A percentile compares a stretch with the other conserved stretches of the same genome.
Evolutionary conservation across 2,329 filamentous ascomycete species (phyloP).

Genomic region (Trichoderma cornu-damae): DNA sequence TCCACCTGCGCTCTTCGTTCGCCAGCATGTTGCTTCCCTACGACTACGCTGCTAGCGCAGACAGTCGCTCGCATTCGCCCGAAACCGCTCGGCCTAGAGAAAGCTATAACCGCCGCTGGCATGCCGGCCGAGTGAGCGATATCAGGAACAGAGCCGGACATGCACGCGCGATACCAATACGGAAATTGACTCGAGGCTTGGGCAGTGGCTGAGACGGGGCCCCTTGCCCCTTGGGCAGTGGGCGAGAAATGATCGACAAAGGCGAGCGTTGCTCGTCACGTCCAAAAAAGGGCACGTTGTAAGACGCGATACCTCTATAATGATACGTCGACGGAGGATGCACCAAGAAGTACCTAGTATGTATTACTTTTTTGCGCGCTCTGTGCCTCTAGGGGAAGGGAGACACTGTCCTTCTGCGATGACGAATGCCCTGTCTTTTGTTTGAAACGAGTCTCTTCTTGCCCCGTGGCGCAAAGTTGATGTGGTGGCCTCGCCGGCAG

Average conservation of each 20-base stretch:
- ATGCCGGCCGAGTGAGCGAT: background rate
- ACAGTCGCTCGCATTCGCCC: background rate
- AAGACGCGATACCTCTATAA: background rate
- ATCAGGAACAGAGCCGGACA: background rate
- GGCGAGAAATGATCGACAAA: background rate
- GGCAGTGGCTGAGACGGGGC: background rate
- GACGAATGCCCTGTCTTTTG: no score
- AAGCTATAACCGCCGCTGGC: constrained; percentile 12
- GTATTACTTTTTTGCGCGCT: no score
- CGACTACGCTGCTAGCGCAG: background rate
- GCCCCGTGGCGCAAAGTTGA: no score
- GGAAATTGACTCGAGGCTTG: background rate
- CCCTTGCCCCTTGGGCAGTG: background rate
- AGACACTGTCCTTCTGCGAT: no score
- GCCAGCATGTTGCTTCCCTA: background rate
- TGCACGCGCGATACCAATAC: background rate
- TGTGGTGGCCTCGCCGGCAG: no score
- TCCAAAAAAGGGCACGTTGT: background rate
- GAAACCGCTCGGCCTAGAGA: background rate
- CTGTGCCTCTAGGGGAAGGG: no score
- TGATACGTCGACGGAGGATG: background rate
- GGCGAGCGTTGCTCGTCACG: background rate
- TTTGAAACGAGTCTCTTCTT: background rate
- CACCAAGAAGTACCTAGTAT: no score
- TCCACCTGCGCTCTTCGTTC: no score